Base-by-base conservation (phyloP, 768 basidiomycete genomes). In the Epithele typhae region DNA sequence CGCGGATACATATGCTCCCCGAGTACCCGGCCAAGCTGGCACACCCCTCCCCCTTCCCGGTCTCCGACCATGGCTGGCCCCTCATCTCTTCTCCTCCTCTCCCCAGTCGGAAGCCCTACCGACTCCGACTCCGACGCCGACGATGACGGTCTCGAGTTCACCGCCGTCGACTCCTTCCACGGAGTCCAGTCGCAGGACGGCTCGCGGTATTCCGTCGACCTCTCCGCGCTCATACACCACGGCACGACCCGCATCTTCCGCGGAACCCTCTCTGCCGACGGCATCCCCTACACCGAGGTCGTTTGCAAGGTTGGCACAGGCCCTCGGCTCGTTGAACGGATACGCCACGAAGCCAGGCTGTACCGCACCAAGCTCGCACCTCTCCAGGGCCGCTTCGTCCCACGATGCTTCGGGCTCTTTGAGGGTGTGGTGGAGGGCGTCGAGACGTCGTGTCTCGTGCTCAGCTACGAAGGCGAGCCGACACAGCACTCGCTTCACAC, bases 121-220 rank as follows among this genome's bases (percentile, higher is more conserved):
- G n/a, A n/a, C n/a, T n/a, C n/a, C n/a, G n/a, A n/a, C n/a, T n/a
- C n/a, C 27, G 27, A 7, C 27, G 27, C 27, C 39, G 40, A 41
- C 40, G 40, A 32, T 27, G 40, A 24, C 23, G 12, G 22, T 15
- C 15, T 40, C 38, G 38, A 41, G 25, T 41, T 41, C 40, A 41
- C 40, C n/a, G 12, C 14, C 25, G 40, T 41, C n/a, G 40, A 27
- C 27, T 4, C 40, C 5, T 27, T 41, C 25, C 14, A 32, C 15
- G 40, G 25, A 8, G 25, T 41, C 7, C 40, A 25, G 27, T 18
- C 40, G 24, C 25, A 41, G 25, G 40, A 27, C 25, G 40, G 40
- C 27, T 15, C 40, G 10, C 25, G 25, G 17, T 41, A 32, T 17
- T 41, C 40, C n/a, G 40, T 41, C 40, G 18, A 41, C 40, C 25